Conservation (phyloP, 345 rosid genomes). For the Eucalyptus coolabah region DNA sequence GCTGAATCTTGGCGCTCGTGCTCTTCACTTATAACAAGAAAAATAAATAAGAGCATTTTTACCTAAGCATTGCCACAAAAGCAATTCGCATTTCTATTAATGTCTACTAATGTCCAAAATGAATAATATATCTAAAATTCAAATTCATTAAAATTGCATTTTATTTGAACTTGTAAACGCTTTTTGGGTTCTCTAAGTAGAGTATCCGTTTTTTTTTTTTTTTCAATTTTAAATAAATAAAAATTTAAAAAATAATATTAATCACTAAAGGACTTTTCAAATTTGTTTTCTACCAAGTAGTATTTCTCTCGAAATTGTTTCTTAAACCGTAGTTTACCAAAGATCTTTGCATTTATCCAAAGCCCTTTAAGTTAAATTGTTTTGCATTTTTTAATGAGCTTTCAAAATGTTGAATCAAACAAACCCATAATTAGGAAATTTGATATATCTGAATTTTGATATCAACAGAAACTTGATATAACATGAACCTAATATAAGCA, state of each 20-base stretch:
- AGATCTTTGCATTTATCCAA: too few species aligned
- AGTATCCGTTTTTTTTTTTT: background rate
- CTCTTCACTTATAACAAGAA: background rate
- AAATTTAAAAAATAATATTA: too few species aligned
- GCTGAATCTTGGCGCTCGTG: background rate
- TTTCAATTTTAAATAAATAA: too few species aligned
- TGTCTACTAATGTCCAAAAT: background rate
- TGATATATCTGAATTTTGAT: too few species aligned
- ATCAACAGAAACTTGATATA: too few species aligned
- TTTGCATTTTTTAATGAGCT: too few species aligned
- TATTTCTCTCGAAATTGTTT: too few species aligned
- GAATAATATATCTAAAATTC: background rate
- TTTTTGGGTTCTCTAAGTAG: background rate
- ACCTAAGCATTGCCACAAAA: background rate
- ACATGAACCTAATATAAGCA: too few species aligned
- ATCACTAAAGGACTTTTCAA: too few species aligned
- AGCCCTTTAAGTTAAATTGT: too few species aligned
- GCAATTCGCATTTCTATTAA: background rate
- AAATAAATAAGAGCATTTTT: background rate
- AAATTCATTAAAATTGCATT: background rate
- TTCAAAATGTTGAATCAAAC: fast-evolving
- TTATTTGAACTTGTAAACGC: background rate
- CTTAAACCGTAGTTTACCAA: fast-evolving
- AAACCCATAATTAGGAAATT: fast-evolving
- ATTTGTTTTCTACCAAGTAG: too few species aligned